Evolutionary conservation across 1,139 yeast genomes (phyloP).

Genomic region (Saccharomycopsis phalli): DNA sequence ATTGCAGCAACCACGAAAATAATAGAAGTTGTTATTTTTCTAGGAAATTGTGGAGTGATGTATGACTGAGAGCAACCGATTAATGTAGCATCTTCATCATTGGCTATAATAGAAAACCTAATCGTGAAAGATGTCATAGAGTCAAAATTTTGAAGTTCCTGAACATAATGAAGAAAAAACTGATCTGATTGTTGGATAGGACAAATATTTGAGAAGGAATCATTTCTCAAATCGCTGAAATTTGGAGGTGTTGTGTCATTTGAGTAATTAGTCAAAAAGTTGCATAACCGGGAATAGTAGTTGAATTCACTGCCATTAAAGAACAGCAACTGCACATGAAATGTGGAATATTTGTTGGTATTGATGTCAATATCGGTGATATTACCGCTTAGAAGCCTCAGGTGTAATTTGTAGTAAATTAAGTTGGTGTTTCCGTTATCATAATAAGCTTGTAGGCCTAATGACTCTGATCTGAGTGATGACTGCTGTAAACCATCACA

Average conservation of each 20-base stretch:
- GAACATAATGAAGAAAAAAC: slow-evolving; percentile 24
- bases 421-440: slow-evolving; percentile 13
- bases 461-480: too few species aligned
- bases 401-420: slow-evolving; percentile 8
- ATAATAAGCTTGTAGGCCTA: slow-evolving; percentile 17
- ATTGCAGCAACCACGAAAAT: slow-evolving; percentile 33
- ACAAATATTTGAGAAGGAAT: slow-evolving; percentile 22
- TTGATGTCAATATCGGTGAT: slow-evolving; percentile 35
- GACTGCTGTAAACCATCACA: too few species aligned
- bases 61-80: slow-evolving; percentile 42
- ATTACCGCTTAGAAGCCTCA: slow-evolving; percentile 6
- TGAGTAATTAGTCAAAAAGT: slow-evolving; percentile 29
- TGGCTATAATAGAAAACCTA: slow-evolving; percentile 27
- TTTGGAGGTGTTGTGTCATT: too few species aligned
- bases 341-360: slow-evolving; percentile 41
- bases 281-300: slow-evolving; percentile 39
- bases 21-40: slow-evolving; percentile 34
- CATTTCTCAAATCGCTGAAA: too few species aligned
- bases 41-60: slow-evolving; percentile 43
- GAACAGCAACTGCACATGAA: slow-evolving; percentile 37
- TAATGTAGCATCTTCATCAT: slow-evolving; percentile 30
- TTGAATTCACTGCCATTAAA: slow-evolving; percentile 35
- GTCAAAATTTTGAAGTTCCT: slow-evolving; percentile 23
- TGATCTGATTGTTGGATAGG: too few species aligned
- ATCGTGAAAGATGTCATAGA: slow-evolving; percentile 27